A percentile compares a stretch with the other conserved stretches of the same genome.
Evolutionary conservation across 371 early-diverging fungal genomes (phyloP).

Genomic region (Nematocida sp.): DNA sequence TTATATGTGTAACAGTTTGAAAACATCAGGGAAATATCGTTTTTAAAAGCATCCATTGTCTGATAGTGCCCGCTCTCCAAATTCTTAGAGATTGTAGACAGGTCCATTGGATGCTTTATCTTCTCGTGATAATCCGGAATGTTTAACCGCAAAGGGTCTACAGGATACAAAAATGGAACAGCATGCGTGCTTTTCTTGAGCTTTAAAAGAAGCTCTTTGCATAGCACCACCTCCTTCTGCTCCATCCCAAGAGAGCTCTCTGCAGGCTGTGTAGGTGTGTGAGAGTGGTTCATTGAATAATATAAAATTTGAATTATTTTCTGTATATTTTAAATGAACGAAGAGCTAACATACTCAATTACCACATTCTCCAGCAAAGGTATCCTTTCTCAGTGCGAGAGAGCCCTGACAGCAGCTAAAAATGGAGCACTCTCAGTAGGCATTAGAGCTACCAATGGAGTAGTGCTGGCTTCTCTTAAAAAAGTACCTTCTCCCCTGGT

Average conservation of each 20-base stretch:
- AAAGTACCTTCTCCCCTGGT: conserved; percentile 52
- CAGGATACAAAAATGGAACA: conserved; percentile 77
- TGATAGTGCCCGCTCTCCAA: conserved; percentile 69
- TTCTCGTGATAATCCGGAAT: conserved; percentile 84
- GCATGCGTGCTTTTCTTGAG: conserved; percentile 62
- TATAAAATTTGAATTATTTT: conserved; percentile 32
- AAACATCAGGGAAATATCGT: conserved; percentile 73
- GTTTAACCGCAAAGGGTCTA: conserved; percentile 77
- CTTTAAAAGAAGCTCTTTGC: conserved; percentile 52
- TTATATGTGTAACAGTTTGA: conserved; percentile 76
- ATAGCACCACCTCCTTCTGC: background rate
- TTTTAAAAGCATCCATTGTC: conserved; percentile 70
- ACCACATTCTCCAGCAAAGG: conserved; percentile 63
- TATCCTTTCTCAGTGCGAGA: conserved; percentile 63
- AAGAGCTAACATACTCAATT: conserved; percentile 58
- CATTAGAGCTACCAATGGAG: conserved; percentile 55
- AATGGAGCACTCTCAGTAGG: conserved; percentile 61
- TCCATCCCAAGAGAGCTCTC: background rate
- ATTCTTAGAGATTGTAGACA: conserved; percentile 79
- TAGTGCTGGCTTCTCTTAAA: conserved; percentile 60
- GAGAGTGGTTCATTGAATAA: conserved; percentile 1
- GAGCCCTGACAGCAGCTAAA: conserved; percentile 61
- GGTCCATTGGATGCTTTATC: conserved; percentile 90
- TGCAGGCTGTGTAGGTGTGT: background rate
- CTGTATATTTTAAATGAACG: conserved; percentile 53